Base-by-base conservation (phyloP, 805 yeast genomes). In the Middelhovenomyces tepae region DNA sequence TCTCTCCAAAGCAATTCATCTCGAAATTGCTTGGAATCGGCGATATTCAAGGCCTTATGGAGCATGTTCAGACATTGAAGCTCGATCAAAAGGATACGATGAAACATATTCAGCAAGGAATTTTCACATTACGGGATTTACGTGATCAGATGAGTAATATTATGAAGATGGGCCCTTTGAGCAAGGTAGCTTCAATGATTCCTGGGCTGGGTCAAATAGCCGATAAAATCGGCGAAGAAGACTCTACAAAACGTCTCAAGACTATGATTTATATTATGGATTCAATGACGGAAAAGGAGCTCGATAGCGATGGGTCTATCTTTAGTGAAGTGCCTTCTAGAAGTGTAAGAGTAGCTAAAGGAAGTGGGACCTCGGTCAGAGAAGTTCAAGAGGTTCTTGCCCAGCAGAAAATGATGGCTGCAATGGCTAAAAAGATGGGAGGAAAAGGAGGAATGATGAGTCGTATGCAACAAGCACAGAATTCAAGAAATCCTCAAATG, bases 11-110 rank as follows among this genome's bases (percentile, higher is more conserved):
- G 43, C 77, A 86, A 37, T 89, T 91, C 57, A 74, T 89, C 26
- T 82, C 94, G n/a, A 86, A 86, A 57, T 65, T 89, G 37, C 67
- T 89, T 37, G 98, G 98, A 4, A 87, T 91, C 50, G 97, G 97
- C 38, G 97, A 89, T 57, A 74, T 89, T 38, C 94, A 84, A 57
- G 86, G 94, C 20, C 70, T 89, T 45, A 76, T 91, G 71, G 98
- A 89, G 57, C 95, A 86, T 48, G 94, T 91, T 27, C 82, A 83
- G 59, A 73, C 89, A 3, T 67, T 89, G 40, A 82, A 85, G 46
- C 70, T 89, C 40, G 91, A 84, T 55, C 94, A 89, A 47, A 81
- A 86, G 59, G 87, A 84, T 41, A 62, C 66, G 15, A 77, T 86
- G 60, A 91, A 89, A 60, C 85, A 91, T 59, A 73, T 89, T 55